Evolutionary conservation across 2,329 filamentous ascomycete species (phyloP).

Genomic region (Aspergillus pseudoviridinutans): DNA sequence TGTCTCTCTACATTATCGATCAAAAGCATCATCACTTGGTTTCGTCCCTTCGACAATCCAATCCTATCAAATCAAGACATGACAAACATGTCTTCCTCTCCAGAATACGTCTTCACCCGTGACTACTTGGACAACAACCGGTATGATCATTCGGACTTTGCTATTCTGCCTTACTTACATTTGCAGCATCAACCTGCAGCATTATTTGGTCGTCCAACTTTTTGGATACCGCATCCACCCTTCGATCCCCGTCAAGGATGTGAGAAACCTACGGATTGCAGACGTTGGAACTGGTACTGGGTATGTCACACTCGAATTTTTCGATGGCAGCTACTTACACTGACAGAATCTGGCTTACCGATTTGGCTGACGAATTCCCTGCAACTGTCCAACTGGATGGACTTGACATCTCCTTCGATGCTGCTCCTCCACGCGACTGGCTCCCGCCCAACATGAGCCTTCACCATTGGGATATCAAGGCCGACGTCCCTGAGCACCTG

Average conservation of each 20-base stretch:
- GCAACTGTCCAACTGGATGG: neutral
- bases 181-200: neutral
- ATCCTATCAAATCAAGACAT: neutral
- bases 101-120: neutral
- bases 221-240: slow-evolving; percentile 1
- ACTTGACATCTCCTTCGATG: slow-evolving; percentile 2
- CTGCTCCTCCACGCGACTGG: neutral
- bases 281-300: slow-evolving; percentile 1
- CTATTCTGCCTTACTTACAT: neutral
- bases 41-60: neutral
- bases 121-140: neutral
- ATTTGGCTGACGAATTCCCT: neutral
- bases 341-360: slow-evolving; percentile 3
- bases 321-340: neutral
- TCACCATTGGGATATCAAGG: slow-evolving; percentile 1
- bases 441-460: slow-evolving; percentile 1
- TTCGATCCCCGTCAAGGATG: neutral
- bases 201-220: neutral
- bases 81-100: neutral
- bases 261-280: neutral
- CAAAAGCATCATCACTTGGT: neutral
- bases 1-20: neutral
- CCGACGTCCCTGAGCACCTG: neutral
- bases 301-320: neutral
- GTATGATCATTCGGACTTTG: neutral